A percentile compares a stretch with the other conserved stretches of the same genome.
Conservation (phyloP, 305 asterid species). For the Fraxinus sp. region DNA sequence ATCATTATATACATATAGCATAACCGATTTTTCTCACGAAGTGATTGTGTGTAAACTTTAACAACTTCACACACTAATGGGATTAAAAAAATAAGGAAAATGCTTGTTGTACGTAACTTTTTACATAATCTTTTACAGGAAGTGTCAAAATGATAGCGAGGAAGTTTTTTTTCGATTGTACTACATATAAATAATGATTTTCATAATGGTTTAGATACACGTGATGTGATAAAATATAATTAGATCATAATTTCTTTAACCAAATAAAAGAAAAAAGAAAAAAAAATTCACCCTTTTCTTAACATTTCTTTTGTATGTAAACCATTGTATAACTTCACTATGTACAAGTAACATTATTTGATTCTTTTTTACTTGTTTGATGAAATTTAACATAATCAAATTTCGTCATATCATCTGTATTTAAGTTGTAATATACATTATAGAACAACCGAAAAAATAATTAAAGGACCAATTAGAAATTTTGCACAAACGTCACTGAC, state of each 20-base stretch:
- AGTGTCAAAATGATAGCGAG: neutral
- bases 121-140: neutral
- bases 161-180: neutral
- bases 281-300: neutral
- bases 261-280: neutral
- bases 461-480: neutral
- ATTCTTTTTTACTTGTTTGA: no score
- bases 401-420: neutral
- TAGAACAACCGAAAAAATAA: neutral
- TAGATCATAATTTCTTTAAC: no score
- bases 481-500: neutral
- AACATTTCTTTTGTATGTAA: neutral
- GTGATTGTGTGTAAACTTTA: neutral
- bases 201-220: no score
- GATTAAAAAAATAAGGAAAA: neutral
- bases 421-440: neutral
- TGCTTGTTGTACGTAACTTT: neutral
- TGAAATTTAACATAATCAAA: neutral
- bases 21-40: neutral
- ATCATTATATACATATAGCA: neutral
- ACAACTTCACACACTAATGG: neutral
- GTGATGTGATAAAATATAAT: no score
- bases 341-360: neutral
- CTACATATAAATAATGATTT: no score
- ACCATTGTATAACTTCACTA: neutral